Evolutionary conservation across 208 protist genomes (phyloP), one percentile per base, ranked within the genome.

Genomic region (Acanthamoeba sp.): DNA sequence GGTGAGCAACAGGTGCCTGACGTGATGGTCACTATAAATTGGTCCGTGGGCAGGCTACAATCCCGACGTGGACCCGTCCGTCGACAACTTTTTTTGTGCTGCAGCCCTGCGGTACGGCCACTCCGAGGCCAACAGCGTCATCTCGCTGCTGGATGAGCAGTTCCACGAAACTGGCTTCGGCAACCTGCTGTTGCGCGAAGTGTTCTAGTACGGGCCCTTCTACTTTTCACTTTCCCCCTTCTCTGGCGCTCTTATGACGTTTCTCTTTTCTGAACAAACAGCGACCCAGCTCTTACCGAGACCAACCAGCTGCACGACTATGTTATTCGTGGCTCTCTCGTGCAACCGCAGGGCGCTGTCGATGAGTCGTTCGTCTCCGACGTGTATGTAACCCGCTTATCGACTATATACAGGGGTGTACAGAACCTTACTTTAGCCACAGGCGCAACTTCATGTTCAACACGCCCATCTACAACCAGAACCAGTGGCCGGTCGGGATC

Each of bases 91-190:
- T 7, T 97, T 97, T 34, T 76, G 95, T 5, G 89, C 95, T 1
- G 80, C 38, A 27, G 94, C 95, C 14, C 96, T 96, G 59, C 69
- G 96, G 34, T 97, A 95, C 78, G 96, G 96, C 36, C 96, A 97
- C 89, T 85, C 64, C 66, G 94, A 94, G 62, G 93, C 95, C 12
- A 93, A 93, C n/a, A 48, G n/a, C 10, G 38, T 59, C 3, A 27
- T 95, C 22, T 16, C 40, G 4, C 87, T 57, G 24, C 52, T 95
- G 18, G 76, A 94, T 57, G 91, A 34, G 2, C 27, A 95, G 3
- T 87, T 55, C 38, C 50, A 32, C 1, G 45, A 94, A 55, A 40
- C 80, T 36, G 34, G 34, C 18, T 34, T 84, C 40, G 73, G 69
- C 32, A 50, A 78, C 64, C 27, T 89, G 20, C 73, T 94, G 22